These are phyloP conservation scores for Artemisia annua DNA, from an alignment of 129 eudicot genomes.

Conservation along the genomic window DNA sequence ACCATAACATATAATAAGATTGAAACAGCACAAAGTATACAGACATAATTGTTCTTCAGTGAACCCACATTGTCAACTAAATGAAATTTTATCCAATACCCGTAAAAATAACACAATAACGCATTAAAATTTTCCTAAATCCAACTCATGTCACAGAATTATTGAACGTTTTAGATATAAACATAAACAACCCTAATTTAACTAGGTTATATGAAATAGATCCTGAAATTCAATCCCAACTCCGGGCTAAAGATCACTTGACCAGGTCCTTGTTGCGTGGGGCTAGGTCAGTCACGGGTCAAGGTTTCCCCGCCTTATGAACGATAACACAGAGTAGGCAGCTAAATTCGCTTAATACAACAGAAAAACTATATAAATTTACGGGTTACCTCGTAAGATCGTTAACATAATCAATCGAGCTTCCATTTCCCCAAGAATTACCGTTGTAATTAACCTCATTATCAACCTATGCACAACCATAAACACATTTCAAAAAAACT, in stretches of 20 bases:
- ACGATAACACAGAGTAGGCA: background rate
- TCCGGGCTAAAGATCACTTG: too few species aligned
- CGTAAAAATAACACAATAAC: background rate
- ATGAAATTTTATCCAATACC: slow-evolving; percentile 2
- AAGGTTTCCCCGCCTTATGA: background rate
- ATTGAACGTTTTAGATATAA: background rate
- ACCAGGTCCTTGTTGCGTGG: too few species aligned
- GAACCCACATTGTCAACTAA: background rate
- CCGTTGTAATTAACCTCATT: slow-evolving; percentile 35
- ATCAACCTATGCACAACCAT: slow-evolving; percentile 21
- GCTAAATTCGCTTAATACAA: background rate
- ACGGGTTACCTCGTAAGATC: slow-evolving; percentile 38
- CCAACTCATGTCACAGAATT: too few species aligned
- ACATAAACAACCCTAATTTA: slow-evolving; percentile 1
- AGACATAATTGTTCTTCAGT: too few species aligned
- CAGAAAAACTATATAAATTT: background rate
- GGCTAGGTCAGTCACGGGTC: too few species aligned
- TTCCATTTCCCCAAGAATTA: slow-evolving; percentile 26
- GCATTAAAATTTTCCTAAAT: background rate
- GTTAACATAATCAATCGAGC: slow-evolving; percentile 19
- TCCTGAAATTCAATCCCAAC: too few species aligned
- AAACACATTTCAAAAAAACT: background rate
- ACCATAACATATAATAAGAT: too few species aligned
- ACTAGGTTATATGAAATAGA: background rate
- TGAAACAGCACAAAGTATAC: too few species aligned